These are phyloP conservation scores for Lachancea quebecensis DNA, from an alignment of 805 yeast species.

Conservation along the genomic window DNA sequence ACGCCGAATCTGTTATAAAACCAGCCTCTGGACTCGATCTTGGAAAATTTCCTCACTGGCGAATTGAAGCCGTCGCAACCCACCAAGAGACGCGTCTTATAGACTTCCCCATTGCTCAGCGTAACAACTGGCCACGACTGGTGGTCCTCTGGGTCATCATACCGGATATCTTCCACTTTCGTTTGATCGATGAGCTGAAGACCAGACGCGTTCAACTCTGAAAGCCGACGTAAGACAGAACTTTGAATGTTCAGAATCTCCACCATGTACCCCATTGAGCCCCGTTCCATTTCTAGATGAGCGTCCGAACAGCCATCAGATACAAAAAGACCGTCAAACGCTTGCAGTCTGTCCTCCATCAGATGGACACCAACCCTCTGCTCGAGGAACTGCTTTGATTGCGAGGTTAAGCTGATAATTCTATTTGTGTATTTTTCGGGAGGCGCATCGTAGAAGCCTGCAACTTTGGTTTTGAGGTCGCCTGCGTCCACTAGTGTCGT, in stretches of 20 bases:
- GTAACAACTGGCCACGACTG: conserved; percentile 72
- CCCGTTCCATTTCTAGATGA: conserved; percentile 59
- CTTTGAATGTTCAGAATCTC: conserved; percentile 83
- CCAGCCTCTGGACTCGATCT: conserved; percentile 89
- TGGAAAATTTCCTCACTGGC: conserved; percentile 78
- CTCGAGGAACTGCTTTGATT: conserved; percentile 57
- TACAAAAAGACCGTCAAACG: conserved; percentile 75
- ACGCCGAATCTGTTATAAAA: conserved; percentile 79
- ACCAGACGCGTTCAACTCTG: conserved; percentile 34
- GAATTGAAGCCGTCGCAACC: conserved; percentile 97
- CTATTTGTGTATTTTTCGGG: conserved; percentile 61
- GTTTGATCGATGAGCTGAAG: conserved; percentile 54
- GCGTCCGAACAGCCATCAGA: conserved; percentile 78
- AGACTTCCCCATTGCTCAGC: conserved; percentile 54
- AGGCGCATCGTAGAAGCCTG: conserved; percentile 34
- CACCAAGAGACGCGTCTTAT: conserved; percentile 67
- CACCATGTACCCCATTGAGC: conserved; percentile 71
- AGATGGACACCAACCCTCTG: conserved; percentile 72
- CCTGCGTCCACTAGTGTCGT: conserved; percentile 72
- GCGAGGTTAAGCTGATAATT: conserved; percentile 81
- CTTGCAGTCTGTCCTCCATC: conserved; percentile 65
- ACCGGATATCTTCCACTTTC: conserved; percentile 52
- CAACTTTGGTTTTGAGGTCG: conserved; percentile 43
- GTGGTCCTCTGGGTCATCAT: conserved; percentile 28
- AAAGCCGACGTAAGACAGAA: conserved; percentile 50